Evolutionary conservation across 331 rosid genomes (phyloP).

Genomic region (Telfairia occidentalis): DNA sequence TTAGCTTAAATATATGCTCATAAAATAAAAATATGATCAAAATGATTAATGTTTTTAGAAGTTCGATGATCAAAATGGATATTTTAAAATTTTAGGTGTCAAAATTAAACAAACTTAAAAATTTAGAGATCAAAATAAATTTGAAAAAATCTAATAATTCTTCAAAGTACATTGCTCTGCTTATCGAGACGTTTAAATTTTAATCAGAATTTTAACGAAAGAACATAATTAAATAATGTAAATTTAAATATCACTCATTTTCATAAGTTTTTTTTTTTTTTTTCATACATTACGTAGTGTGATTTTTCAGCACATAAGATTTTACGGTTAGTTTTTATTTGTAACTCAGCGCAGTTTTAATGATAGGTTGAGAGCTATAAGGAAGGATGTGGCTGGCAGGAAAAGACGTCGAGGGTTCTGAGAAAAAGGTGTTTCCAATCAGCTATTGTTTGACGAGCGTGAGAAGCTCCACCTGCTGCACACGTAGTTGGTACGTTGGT

Average conservation of each 20-base stretch:
- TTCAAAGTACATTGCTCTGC: constrained; percentile 26
- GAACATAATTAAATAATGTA: neutral
- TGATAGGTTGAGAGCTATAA: constrained; percentile 62
- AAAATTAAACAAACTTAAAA: too few species aligned
- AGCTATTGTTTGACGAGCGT: constrained; percentile 25
- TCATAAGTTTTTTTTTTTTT: neutral
- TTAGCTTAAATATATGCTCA: too few species aligned
- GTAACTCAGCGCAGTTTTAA: too few species aligned
- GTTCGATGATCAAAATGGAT: too few species aligned
- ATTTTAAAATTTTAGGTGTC: too few species aligned
- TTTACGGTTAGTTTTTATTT: neutral
- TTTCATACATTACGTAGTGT: neutral
- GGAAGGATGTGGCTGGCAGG: constrained; percentile 61
- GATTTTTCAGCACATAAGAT: neutral
- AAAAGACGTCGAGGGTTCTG: constrained; percentile 13
- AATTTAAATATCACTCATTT: neutral
- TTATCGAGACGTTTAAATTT: neutral
- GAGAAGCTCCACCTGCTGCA: neutral
- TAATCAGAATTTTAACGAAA: neutral
- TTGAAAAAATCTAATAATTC: neutral
- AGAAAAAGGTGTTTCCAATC: constrained; percentile 58
- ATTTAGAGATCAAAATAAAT: too few species aligned
- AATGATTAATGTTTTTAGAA: too few species aligned
- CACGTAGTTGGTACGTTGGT: neutral
- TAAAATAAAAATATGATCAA: too few species aligned